phyloP scores from a whole-genome alignment of 257 asterid genomes.

The Schizonepeta tenuifolia region DNA sequence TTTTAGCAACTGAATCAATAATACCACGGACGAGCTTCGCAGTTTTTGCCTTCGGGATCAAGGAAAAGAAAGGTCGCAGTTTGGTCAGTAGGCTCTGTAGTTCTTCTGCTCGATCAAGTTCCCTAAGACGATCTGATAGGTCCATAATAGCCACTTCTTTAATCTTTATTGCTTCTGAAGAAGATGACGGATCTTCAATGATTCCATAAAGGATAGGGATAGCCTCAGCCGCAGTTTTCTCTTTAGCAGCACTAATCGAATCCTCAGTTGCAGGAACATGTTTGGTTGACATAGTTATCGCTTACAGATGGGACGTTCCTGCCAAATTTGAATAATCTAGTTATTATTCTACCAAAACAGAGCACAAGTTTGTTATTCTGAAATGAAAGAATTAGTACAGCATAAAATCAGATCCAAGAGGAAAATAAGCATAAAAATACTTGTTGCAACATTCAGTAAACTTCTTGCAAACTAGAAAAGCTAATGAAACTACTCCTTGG shows the following conservation, averaged over 20 bases:
- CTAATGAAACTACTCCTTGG: too few relatives aligned
- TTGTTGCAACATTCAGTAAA: too few relatives aligned
- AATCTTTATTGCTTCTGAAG: conserved; percentile 59
- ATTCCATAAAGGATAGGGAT: conserved; percentile 52
- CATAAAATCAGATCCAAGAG: too few relatives aligned
- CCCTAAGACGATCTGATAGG: conserved; percentile 60
- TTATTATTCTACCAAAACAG: too few relatives aligned
- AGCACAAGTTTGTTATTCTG: too few relatives aligned
- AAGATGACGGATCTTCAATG: conserved; percentile 57
- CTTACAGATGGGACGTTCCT: conserved; percentile 35
- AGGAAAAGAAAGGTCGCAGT: conserved; percentile 59
- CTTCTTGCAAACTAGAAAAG: too few relatives aligned
- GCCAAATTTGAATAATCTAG: too few relatives aligned
- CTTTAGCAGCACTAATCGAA: conserved; percentile 56
- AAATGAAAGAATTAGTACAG: too few relatives aligned
- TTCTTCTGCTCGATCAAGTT: conserved; percentile 58
- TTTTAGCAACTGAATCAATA: conserved; percentile 61
- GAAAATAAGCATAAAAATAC: too few relatives aligned
- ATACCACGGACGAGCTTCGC: conserved; percentile 63
- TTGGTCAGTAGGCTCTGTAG: conserved; percentile 51
- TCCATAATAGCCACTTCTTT: conserved; percentile 59
- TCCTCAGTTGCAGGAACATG: conserved; percentile 49
- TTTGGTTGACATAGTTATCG: conserved; percentile 46
- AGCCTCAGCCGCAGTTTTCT: conserved; percentile 55
- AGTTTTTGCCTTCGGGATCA: conserved; percentile 72